Percentiles rank a stretch among this genome's conserved stretches.
Evolutionary conservation across 1,139 yeast species (phyloP).

Genomic region (Groenewaldozyma auringiensis): DNA sequence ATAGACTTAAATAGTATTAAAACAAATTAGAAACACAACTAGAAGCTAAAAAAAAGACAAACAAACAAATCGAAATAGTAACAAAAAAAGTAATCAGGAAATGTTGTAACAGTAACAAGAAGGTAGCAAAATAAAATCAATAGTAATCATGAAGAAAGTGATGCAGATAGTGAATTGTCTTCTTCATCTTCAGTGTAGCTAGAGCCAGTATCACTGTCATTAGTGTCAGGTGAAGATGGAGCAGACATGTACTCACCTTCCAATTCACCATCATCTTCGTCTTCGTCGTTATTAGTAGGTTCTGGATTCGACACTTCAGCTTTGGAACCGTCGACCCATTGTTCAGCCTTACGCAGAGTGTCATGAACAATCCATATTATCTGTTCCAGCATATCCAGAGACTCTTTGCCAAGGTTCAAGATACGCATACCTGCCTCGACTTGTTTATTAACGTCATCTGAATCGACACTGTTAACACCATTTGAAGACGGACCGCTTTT

Average conservation of each 20-base stretch:
- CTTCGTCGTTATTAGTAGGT: not conserved
- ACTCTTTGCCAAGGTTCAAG: constrained; percentile 76
- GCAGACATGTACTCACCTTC: not conserved
- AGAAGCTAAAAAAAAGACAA: not conserved
- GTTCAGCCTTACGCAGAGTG: constrained; percentile 74
- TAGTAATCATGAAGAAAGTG: not conserved
- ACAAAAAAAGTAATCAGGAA: not conserved
- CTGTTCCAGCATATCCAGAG: constrained; percentile 77
- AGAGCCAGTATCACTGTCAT: constrained; percentile 4
- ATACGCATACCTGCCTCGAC: constrained; percentile 57
- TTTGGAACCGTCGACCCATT: constrained; percentile 44
- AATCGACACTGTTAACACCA: not conserved
- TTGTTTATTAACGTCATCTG: constrained; percentile 1
- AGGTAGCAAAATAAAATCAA: not conserved
- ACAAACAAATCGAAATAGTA: not conserved
- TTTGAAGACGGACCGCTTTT: not conserved
- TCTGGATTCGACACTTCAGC: constrained; percentile 2
- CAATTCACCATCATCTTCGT: constrained; percentile 2
- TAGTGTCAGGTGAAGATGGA: not conserved
- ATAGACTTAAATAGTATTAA: not conserved
- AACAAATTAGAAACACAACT: not conserved
- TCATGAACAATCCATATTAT: constrained; percentile 79
- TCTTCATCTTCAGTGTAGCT: constrained; percentile 4
- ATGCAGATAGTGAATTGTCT: not conserved
- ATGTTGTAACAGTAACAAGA: not conserved